Base-by-base conservation (phyloP, 352 stramenopile genomes). In the Phytophthora sp. region DNA sequence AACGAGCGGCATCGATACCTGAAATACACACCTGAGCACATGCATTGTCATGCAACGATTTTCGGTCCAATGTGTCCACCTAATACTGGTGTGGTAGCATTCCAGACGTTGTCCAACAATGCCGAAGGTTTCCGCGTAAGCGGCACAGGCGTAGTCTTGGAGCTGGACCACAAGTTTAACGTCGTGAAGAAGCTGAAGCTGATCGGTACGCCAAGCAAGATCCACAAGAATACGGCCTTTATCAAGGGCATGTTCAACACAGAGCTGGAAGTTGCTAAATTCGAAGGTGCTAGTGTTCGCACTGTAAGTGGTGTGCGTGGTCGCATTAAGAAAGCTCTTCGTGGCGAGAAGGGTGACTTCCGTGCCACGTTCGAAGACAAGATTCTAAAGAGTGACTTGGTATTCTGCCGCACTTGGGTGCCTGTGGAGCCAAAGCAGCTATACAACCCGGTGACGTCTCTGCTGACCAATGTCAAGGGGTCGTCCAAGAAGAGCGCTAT, bases 131-230 rank as follows among this genome's bases (percentile, higher is more conserved):
- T 99, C 76, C 96, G 98, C 23, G 98, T 99, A 59, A 96, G 95
- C 39, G 92, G 94, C 12, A 99, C 98, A 15, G 98, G 98, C 26
- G 96, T 99, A 5, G 91, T 98, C 23, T 75, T 99, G 18, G 97
- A 99, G 66, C 82, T 99, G 15, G 96, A 99, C 79, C 92, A 98
- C 49, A 98, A 95, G 50, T 99, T 99, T 52, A 91, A 92, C 58
- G 89, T 99, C 26, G 95, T 99, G 54, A 99, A 99, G 82, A 99
- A 99, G 81, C 89, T 99, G 42, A 99, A 99, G 83, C 87, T 99
- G 10, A 97, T 99, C 23, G 98, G 98, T 65, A 98, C 93, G 17
- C 97, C 98, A 2, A 91, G 81, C 34, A 99, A 99, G 77, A 98
- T 99, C 50, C 85, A 94, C 85, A 99, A 99, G 73, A 99, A 99